Conservation (phyloP, 2,329 filamentous ascomycete species). For the Trichoderma lentiforme region DNA sequence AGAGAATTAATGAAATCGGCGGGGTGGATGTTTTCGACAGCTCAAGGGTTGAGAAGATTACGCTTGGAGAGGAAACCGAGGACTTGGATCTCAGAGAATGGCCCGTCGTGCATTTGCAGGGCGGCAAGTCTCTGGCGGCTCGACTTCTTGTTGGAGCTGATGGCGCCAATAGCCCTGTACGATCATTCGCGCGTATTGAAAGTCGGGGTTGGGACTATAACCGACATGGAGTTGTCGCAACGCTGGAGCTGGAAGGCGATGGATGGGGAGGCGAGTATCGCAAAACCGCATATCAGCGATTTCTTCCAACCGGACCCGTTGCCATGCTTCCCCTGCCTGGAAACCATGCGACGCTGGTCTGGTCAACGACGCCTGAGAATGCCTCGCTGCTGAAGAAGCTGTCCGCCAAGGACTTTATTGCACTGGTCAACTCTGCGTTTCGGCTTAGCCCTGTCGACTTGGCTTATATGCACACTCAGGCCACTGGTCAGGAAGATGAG, state of each 20-base stretch:
- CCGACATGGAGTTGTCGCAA: slow-evolving; percentile 87
- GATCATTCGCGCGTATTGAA: slow-evolving; percentile 81
- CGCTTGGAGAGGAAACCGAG: slow-evolving; percentile 65
- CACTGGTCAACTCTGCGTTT: slow-evolving; percentile 93
- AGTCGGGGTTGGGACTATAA: slow-evolving; percentile 91
- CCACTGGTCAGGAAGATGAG: slow-evolving; percentile 64
- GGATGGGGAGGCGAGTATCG: slow-evolving; percentile 51
- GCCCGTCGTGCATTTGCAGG: slow-evolving; percentile 76
- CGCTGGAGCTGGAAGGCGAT: slow-evolving; percentile 66
- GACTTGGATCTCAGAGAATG: slow-evolving; percentile 77
- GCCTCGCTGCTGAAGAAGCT: slow-evolving; percentile 78
- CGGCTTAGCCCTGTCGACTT: slow-evolving; percentile 76
- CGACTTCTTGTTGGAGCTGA: slow-evolving; percentile 89
- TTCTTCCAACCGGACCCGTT: slow-evolving; percentile 86
- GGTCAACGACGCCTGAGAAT: slow-evolving; percentile 83
- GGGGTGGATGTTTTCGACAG: slow-evolving; percentile 70
- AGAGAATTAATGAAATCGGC: slow-evolving; percentile 66
- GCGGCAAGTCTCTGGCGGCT: slow-evolving; percentile 67
- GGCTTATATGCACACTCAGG: slow-evolving; percentile 70
- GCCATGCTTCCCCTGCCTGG: slow-evolving; percentile 88
- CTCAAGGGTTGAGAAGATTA: slow-evolving; percentile 75
- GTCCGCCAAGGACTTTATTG: slow-evolving; percentile 67
- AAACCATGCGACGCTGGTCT: slow-evolving; percentile 80
- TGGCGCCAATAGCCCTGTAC: slow-evolving; percentile 90
- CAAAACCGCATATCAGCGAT: slow-evolving; percentile 90